Conservation (phyloP, 768 basidiomycete species). For the Hirschioporus abietinus region DNA sequence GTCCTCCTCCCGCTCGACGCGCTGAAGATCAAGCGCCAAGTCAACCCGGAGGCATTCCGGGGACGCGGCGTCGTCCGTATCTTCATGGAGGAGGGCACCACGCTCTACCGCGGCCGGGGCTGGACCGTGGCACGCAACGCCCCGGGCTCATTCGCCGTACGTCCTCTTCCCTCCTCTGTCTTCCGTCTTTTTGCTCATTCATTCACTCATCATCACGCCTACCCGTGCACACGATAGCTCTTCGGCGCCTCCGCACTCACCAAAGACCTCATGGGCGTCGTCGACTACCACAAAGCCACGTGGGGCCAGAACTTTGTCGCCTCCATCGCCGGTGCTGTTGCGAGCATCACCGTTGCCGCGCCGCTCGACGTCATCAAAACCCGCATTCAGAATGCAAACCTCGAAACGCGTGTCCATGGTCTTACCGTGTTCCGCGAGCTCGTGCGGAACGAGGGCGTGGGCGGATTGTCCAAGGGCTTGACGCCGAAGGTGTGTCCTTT, state of each 20-base stretch:
- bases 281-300: conserved; percentile 91
- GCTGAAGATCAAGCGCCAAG: conserved; percentile 98
- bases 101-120: conserved; percentile 95
- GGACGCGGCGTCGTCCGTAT: conserved; percentile 89
- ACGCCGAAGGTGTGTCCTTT: conserved; percentile 76
- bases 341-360: conserved; percentile 93
- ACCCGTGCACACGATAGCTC: conserved; percentile 55
- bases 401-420: conserved; percentile 79
- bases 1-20: conserved; percentile 94
- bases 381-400: conserved; percentile 97
- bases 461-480: conserved; percentile 92
- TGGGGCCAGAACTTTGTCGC: conserved; percentile 98
- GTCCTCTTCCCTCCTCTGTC: conserved; percentile 23
- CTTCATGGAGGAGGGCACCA: conserved; percentile 85
- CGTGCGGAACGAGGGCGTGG: conserved; percentile 76
- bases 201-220: neutral
- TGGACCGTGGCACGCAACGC: conserved; percentile 99
- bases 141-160: conserved; percentile 89
- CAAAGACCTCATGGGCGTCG: conserved; percentile 84
- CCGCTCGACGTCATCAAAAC: conserved; percentile 97
- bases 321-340: conserved; percentile 88
- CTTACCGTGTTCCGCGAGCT: conserved; percentile 79
- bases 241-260: conserved; percentile 95
- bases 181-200: conserved; percentile 2
- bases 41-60: conserved; percentile 96